Percentiles rank a stretch among this genome's conserved stretches.
These are phyloP conservation scores for Kodamaea hsintzibuensis DNA, from an alignment of 805 yeast species.

Conservation along the genomic window DNA sequence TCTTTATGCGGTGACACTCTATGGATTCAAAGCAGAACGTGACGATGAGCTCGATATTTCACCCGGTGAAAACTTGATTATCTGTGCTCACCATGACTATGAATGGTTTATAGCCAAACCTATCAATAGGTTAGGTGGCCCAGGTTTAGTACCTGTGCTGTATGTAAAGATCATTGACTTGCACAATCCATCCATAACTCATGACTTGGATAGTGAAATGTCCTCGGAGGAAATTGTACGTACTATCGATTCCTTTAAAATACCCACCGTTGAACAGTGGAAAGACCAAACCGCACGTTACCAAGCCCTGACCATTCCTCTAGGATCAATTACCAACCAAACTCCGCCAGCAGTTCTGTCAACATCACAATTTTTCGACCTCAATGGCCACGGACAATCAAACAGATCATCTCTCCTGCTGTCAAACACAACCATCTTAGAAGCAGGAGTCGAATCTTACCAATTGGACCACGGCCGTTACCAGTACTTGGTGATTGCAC, in stretches of 20 bases:
- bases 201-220: slow-evolving; percentile 39
- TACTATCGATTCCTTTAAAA: slow-evolving; percentile 60
- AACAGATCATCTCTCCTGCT: slow-evolving; percentile 35
- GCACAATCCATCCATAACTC: slow-evolving; percentile 45
- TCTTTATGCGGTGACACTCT: slow-evolving; percentile 81
- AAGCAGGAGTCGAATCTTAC: slow-evolving; percentile 77
- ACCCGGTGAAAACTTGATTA: slow-evolving; percentile 86
- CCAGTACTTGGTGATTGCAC: slow-evolving; percentile 78
- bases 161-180: slow-evolving; percentile 86
- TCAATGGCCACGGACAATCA: slow-evolving; percentile 13
- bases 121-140: slow-evolving; percentile 92
- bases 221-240: slow-evolving; percentile 43
- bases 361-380: slow-evolving; percentile 39
- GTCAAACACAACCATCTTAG: slow-evolving; percentile 42
- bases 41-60: slow-evolving; percentile 81
- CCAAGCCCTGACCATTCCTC: slow-evolving; percentile 82
- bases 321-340: slow-evolving; percentile 48
- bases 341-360: slow-evolving; percentile 33
- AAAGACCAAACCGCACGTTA: slow-evolving; percentile 86
- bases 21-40: slow-evolving; percentile 81
- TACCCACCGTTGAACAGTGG: slow-evolving; percentile 97
- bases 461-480: slow-evolving; percentile 82
- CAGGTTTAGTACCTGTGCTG: slow-evolving; percentile 91
- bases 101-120: slow-evolving; percentile 99
- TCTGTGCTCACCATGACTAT: slow-evolving; percentile 93